phyloP scores from a whole-genome alignment of 73 alveolate species.

The Tetrahymena elliotti region DNA sequence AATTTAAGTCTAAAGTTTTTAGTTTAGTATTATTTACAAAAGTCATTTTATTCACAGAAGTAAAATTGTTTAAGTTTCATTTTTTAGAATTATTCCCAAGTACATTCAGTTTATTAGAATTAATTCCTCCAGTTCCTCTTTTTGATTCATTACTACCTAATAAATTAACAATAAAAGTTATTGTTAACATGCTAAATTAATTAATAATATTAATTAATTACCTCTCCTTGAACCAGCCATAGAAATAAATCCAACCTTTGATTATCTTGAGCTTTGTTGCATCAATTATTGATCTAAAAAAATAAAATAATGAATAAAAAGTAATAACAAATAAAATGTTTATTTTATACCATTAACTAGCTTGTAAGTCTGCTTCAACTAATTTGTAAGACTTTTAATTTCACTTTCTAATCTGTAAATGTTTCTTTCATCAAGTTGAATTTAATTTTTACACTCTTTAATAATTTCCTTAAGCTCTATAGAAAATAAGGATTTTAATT shows the following conservation, averaged over 20 bases:
- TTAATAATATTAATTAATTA: not conserved
- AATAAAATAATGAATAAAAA: not conserved
- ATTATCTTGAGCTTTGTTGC: not conserved
- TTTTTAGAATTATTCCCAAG: not conserved
- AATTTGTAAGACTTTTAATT: not conserved
- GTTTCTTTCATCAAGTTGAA: not conserved
- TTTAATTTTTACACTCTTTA: not conserved
- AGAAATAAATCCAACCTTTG: not conserved
- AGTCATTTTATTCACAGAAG: not conserved
- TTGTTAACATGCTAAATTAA: not conserved
- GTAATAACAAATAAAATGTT: too few relatives aligned
- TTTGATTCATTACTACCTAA: not conserved
- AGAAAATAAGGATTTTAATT: too few relatives aligned
- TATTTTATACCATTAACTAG: not conserved
- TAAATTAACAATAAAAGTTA: not conserved
- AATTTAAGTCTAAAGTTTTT: too few relatives aligned
- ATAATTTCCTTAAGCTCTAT: not conserved
- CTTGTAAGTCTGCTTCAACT: not conserved
- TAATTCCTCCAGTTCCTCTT: not conserved
- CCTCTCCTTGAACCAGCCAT: not conserved
- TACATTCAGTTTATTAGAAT: not conserved
- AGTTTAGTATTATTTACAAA: not conserved
- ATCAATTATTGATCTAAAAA: not conserved
- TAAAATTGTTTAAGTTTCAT: not conserved
- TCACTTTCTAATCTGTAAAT: not conserved